Evolutionary conservation across 2,329 filamentous ascomycete genomes (phyloP), one percentile per base, ranked within the genome.

Genomic region (Fusarium tanahbumbuense): DNA sequence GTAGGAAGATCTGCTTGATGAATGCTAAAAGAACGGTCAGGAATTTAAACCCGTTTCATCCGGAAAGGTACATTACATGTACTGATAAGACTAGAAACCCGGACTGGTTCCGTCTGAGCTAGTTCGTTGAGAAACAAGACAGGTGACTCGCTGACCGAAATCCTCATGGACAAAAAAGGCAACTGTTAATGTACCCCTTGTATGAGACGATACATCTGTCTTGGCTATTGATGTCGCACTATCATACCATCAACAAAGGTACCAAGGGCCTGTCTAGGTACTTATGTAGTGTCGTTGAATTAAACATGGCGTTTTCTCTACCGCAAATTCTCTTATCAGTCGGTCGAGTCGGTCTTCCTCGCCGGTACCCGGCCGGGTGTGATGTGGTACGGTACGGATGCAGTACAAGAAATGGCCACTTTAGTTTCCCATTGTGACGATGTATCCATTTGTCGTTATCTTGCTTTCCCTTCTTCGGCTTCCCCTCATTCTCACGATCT

Each of bases 51-150:
- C 48, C 62, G 58, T 59, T 70, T 40, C 48, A 64, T 47, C 54
- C 47, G 61, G 59, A 50, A 66, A 55, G 56, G 58, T 72, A 75
- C 67, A 45, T 18, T 15, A 32, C 30, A 75, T 60, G 72, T 75
- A 72, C 72, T 74, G 72, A 74, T 74, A 74, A 74, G 72, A 50
- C 18, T 34, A 41, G 49, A 64, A 42, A 63, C 72, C 54, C 70
- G 70, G 71, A 64, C 61, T 61, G 64, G 55, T 58, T 68, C 72
- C 65, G 63, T 70, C 46, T 56, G 62, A 52, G 60, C 48, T 64
- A 64, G 60, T 37, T 16, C 41, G 28, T 20, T 18, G 23, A 47
- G 42, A 53, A 55, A 56, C 60, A 37, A 60, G 60, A 64, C 68
- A 69, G 59, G 68, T 68, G 68, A 68, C 68, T 64, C 45, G 53